These are phyloP conservation scores for Nicotiana benthamiana DNA, from an alignment of 257 asterid genomes.

Conservation along the genomic window DNA sequence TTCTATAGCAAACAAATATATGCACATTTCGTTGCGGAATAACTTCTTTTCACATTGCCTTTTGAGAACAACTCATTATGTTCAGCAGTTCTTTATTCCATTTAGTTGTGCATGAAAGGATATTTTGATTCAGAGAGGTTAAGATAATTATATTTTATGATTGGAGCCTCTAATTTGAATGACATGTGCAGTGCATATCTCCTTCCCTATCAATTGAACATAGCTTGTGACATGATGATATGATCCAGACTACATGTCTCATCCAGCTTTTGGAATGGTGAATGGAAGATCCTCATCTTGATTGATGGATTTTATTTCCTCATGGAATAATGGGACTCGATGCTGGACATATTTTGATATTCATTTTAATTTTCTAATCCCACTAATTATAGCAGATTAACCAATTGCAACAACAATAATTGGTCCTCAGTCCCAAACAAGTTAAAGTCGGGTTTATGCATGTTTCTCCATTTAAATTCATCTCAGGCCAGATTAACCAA, in stretches of 20 bases:
- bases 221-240: background rate
- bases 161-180: too few relatives aligned
- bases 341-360: background rate
- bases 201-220: too few relatives aligned
- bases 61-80: too few relatives aligned
- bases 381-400: background rate
- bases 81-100: too few relatives aligned
- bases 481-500: background rate
- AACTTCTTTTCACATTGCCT: too few relatives aligned
- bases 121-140: too few relatives aligned
- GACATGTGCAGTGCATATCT: too few relatives aligned
- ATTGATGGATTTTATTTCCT: background rate
- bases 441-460: background rate
- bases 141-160: too few relatives aligned
- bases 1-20: too few relatives aligned
- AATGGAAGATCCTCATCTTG: background rate
- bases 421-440: background rate
- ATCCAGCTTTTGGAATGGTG: background rate
- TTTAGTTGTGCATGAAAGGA: too few relatives aligned
- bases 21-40: too few relatives aligned
- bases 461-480: background rate
- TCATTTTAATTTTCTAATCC: background rate
- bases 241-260: background rate
- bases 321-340: background rate
- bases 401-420: background rate